phyloP scores from a whole-genome alignment of 2,329 filamentous ascomycete species.

The Penicillium olsonii region DNA sequence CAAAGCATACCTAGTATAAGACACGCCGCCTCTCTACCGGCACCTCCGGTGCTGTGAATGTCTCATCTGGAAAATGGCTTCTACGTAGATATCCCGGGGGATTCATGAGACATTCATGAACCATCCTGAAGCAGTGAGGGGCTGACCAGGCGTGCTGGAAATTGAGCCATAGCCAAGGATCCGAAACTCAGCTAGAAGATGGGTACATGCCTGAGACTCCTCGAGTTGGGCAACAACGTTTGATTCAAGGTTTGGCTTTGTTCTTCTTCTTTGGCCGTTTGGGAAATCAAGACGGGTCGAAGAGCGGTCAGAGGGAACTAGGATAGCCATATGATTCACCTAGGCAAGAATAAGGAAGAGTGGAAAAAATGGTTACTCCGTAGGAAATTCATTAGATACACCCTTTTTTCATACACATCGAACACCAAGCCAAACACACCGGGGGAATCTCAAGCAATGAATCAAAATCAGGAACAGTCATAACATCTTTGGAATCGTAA shows the following conservation, averaged over 20 bases:
- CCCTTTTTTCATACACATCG: background rate
- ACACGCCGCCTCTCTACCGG: no score
- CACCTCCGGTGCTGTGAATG: no score
- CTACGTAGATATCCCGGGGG: no score
- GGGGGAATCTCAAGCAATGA: background rate
- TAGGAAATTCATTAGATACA: background rate
- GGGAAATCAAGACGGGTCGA: background rate
- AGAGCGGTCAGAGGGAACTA: background rate
- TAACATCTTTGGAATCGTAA: constrained; percentile 5
- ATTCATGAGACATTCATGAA: background rate
- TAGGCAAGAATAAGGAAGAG: background rate
- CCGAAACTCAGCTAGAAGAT: background rate
- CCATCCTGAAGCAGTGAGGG: background rate
- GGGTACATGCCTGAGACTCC: background rate
- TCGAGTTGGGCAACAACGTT: background rate
- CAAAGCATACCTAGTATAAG: no score
- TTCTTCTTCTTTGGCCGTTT: background rate
- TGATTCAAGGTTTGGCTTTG: background rate
- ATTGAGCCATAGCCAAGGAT: background rate
- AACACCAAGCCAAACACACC: background rate
- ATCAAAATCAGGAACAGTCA: background rate
- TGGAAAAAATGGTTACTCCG: no score
- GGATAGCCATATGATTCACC: background rate
- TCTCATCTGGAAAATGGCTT: no score
- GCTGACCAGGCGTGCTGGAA: background rate